Conservation (phyloP, 805 yeast species). For the Starmerella potacharoeniae region DNA sequence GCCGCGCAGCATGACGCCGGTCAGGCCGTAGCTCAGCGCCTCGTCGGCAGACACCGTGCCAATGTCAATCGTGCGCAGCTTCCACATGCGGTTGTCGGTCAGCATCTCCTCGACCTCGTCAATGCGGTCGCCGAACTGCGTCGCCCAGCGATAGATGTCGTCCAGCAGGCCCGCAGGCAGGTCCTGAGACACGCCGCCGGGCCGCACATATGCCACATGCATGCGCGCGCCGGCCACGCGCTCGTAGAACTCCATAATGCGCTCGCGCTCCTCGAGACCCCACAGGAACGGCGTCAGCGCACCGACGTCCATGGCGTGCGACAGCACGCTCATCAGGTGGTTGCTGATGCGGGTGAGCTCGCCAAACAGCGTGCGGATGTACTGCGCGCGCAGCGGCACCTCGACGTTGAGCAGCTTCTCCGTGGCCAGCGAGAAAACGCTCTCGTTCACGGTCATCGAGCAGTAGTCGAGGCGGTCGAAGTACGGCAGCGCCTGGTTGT, state of each 20-base stretch:
- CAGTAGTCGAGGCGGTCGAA: constrained; percentile 78
- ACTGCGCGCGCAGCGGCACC: constrained; percentile 74
- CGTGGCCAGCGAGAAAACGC: constrained; percentile 70
- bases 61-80: constrained; percentile 69
- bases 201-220: constrained; percentile 80
- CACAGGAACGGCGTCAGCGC: constrained; percentile 86
- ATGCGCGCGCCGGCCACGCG: constrained; percentile 84
- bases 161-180: constrained; percentile 76
- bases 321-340: constrained; percentile 74
- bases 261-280: constrained; percentile 92
- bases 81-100: constrained; percentile 88
- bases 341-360: constrained; percentile 75
- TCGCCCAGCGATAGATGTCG: constrained; percentile 92
- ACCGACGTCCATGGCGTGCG: constrained; percentile 92
- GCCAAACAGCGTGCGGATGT: constrained; percentile 74
- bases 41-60: constrained; percentile 79
- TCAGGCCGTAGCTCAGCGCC: constrained; percentile 65
- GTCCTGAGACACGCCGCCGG: constrained; percentile 87
- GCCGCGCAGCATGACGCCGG: constrained; percentile 87
- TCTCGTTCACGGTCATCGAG: constrained; percentile 83
- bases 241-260: constrained; percentile 85
- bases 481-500: constrained; percentile 79
- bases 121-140: constrained; percentile 85
- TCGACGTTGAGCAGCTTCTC: constrained; percentile 77
- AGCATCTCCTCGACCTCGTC: constrained; percentile 84